phyloP scores from a whole-genome alignment of 306 rosid species.

The Castanea crenata region DNA sequence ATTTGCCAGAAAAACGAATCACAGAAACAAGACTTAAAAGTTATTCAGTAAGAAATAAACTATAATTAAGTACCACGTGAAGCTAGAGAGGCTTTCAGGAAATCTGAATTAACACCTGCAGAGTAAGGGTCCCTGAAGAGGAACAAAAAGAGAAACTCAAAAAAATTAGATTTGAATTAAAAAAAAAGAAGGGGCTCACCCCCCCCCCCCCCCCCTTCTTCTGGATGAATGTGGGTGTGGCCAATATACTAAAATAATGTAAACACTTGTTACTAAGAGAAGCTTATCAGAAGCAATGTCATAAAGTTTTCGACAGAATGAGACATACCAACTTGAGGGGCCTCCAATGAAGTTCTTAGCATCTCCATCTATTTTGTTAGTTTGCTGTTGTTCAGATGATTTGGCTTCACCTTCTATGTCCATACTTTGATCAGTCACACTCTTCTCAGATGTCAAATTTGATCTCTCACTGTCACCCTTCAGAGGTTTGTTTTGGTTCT shows the following conservation, averaged over 20 bases:
- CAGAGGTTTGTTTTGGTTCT: constrained; percentile 30
- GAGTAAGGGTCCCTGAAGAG: constrained; percentile 84
- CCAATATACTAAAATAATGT: constrained; percentile 10
- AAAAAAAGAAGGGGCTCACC: neutral
- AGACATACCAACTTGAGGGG: constrained; percentile 79
- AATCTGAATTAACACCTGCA: constrained; percentile 58
- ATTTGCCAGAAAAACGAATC: neutral
- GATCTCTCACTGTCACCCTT: constrained; percentile 33
- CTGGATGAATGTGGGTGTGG: neutral
- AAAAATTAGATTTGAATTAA: neutral
- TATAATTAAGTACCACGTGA: constrained; percentile 51
- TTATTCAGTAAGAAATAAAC: neutral
- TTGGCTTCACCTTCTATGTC: constrained; percentile 36
- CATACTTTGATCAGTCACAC: constrained; percentile 14
- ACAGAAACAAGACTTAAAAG: neutral
- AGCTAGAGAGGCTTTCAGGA: constrained; percentile 72
- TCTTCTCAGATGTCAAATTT: constrained; percentile 37
- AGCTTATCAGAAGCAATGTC: constrained; percentile 17
- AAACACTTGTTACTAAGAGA: constrained; percentile 7
- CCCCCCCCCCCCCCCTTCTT: too few relatives aligned
- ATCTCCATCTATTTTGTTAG: constrained; percentile 37
- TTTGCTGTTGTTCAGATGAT: constrained; percentile 36
- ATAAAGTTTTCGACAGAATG: constrained; percentile 11
- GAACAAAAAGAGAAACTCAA: constrained; percentile 5
- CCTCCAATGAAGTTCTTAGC: constrained; percentile 62